These are phyloP conservation scores for Aureobasidium pullulans DNA, from an alignment of 2,329 filamentous ascomycete species.

Conservation along the genomic window DNA sequence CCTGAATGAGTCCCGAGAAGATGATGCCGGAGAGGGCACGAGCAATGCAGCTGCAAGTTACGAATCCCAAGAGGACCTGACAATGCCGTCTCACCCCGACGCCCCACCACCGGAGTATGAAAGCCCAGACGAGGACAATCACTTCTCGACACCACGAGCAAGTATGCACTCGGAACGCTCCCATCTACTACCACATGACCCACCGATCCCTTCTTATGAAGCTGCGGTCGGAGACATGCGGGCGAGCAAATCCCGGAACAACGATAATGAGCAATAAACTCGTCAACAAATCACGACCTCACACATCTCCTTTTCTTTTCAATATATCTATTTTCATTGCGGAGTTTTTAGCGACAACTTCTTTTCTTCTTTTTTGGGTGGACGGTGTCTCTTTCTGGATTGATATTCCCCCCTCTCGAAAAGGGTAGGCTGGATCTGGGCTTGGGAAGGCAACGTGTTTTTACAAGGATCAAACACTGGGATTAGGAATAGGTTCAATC, in stretches of 20 bases:
- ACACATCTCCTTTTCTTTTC: neutral
- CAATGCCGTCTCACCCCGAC: constrained; percentile 21
- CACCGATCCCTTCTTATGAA: constrained; percentile 77
- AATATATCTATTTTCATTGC: neutral
- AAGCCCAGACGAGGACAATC: constrained; percentile 30
- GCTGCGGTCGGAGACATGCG: constrained; percentile 51
- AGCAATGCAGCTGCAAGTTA: constrained; percentile 19
- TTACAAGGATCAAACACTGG: neutral
- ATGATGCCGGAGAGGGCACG: constrained; percentile 61
- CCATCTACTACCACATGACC: constrained; percentile 26
- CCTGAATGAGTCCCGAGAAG: constrained; percentile 54
- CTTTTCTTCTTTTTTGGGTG: neutral
- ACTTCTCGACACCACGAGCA: constrained; percentile 21
- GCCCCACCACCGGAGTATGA: constrained; percentile 42
- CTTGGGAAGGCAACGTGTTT: neutral
- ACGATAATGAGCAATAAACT: neutral
- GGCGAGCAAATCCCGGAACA: neutral
- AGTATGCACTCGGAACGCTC: constrained; percentile 17
- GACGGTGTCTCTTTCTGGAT: neutral
- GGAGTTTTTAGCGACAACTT: constrained; percentile 5
- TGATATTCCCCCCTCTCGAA: neutral
- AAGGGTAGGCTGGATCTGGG: neutral
- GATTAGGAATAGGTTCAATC: neutral
- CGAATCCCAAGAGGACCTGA: constrained; percentile 8
- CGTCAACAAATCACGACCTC: neutral